Base-by-base conservation (phyloP, 2,329 filamentous ascomycete genomes). In the Beauveria scarabaeidicola region DNA sequence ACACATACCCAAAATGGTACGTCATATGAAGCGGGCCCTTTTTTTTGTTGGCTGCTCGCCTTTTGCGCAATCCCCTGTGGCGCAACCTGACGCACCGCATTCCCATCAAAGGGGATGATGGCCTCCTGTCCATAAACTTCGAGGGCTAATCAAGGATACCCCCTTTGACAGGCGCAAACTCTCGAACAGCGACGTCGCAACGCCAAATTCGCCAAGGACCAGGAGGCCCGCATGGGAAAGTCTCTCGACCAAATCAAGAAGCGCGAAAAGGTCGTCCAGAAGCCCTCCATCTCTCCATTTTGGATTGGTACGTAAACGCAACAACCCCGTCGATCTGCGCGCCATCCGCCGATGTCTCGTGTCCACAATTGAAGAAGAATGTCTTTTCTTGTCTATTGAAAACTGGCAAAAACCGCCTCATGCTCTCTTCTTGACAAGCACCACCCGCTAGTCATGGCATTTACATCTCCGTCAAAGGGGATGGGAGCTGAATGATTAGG, bases 181-280 rank as follows among this genome's bases (percentile, higher is more conserved):
- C 89, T 87, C 66, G 83, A 90, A 74, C 90, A 94, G 79, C 87
- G 90, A 73, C 85, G 85, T 69, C 86, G 87, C 64, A 94, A 94
- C 78, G 83, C 83, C 69, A 88, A 88, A 75, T 95, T 90, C 75
- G 86, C 81, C 66, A 87, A 87, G 72, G 80, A 83, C 58, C 86
- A 93, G 72, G 85, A 88, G 70, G 77, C 79, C 62, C 88, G 86
- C 70, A 88, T 88, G 73, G 90, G 90, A 75, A 91, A 90, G 77
- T 81, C 85, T n/a, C 80, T 84, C 61, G 76, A 76, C 25, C 81
- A 85, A 63, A 72, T 86, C 66, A 86, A 86, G 80, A 83, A 84
- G 76, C 75, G 76, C 63, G 68, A 66, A 66, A 83, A 85, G 77
- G 67, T 74, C 61, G 64, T 72, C 60, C 64, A 69, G 62, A 86